Base-by-base conservation (phyloP, 257 asterid genomes). In the Marsdenia floribunda region DNA sequence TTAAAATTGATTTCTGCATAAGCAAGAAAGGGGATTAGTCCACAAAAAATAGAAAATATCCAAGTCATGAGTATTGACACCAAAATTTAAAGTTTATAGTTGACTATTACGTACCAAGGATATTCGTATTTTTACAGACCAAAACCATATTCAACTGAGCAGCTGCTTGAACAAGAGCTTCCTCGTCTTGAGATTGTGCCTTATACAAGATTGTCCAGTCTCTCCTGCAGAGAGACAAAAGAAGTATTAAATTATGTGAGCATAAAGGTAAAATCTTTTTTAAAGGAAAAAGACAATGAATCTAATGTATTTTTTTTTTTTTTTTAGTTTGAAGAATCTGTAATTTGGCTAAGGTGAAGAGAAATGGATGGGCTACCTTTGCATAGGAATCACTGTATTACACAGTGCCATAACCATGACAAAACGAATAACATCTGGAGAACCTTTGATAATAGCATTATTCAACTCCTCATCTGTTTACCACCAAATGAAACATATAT, bases 101-200 rank as follows among this genome's bases (percentile, higher is more conserved):
- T 54, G 75, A 22, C 67, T 40, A n/a, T 29, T 59, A 58, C 90
- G 79, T 87, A 95, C 99, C 99, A 80, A 92, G 85, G 79, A 86
- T 69, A 76, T 84, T 88, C 75, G 91, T 96, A 70, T 83, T 87
- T 86, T 89, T 95, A 73, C 80, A 88, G 82, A 82, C 79, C 57
- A 88, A 83, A 77, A 84, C 85, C 97, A 95, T 92, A 81, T 90
- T 88, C 88, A 90, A 83, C 74, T 79, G 81, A 83, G 98, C 93
- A 75, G 99, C 98, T 72, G 98, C 99, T 60, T 83, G 93, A 70
- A 92, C 99, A 75, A 95, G 97, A 83, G 98, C 99, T 88, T 95
- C 99, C 84, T 95, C 99, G 77, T 95, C 99, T 88, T 95, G 99
- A 50, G 99, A 95, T 78, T 89, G 96, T 13, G 99, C 97, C 87